A percentile compares a stretch with the other conserved stretches of the same genome.
These are phyloP conservation scores for Eucalyptus globulus DNA, from an alignment of 345 rosid species.

Conservation along the genomic window DNA sequence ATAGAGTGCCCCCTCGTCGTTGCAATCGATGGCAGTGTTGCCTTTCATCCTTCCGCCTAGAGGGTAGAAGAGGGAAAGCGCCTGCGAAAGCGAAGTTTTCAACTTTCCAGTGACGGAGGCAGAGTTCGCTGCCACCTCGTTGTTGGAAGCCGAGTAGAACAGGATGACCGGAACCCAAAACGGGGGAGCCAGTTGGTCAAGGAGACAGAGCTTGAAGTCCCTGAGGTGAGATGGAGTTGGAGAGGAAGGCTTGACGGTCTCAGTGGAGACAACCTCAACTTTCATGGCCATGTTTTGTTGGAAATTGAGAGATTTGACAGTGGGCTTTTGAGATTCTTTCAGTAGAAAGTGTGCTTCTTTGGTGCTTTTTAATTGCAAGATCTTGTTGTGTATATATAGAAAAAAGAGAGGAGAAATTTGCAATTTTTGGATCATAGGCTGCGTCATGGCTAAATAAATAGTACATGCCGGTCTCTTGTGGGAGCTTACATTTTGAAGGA, in stretches of 20 bases:
- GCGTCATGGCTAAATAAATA: neutral
- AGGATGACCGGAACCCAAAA: neutral
- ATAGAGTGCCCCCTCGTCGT: neutral
- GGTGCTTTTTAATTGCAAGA: neutral
- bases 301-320: neutral
- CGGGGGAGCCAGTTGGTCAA: neutral
- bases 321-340: neutral
- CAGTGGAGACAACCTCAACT: neutral
- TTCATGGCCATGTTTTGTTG: neutral
- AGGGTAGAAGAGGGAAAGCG: neutral
- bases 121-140: neutral
- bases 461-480: no score
- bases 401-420: neutral
- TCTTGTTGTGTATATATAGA: neutral
- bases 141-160: neutral
- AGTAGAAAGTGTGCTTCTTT: neutral
- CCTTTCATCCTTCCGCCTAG: neutral
- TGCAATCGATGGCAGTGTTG: neutral
- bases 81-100: neutral
- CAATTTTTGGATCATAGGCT: neutral
- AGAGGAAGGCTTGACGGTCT: neutral
- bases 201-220: neutral
- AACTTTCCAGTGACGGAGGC: neutral
- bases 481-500: no score
- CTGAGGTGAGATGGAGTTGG: neutral